These are phyloP conservation scores for Pinus albicaulis DNA, from an alignment of 75 land plant species.

Conservation along the genomic window DNA sequence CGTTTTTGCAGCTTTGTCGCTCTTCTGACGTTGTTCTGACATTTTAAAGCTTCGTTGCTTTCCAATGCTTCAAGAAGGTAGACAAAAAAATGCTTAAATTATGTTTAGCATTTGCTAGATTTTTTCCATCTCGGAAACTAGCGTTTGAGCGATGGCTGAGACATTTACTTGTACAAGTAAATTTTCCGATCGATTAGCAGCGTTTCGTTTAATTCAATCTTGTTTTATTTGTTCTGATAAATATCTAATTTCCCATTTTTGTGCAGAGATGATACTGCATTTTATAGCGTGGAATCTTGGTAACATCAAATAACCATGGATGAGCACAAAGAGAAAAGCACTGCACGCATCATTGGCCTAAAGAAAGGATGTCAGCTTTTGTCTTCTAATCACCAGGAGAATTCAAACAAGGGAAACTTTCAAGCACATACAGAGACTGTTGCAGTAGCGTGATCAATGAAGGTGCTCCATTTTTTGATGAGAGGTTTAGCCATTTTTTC, in stretches of 20 bases:
- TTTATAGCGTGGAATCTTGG: slow-evolving; percentile 73
- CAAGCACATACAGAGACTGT: slow-evolving; percentile 2
- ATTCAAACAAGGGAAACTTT: not conserved
- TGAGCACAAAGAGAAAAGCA: slow-evolving; percentile 51
- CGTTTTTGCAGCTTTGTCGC: too few species aligned
- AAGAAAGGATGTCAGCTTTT: slow-evolving; percentile 18
- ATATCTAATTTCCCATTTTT: not conserved
- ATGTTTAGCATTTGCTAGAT: slow-evolving; percentile 43
- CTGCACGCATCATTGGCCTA: slow-evolving; percentile 17
- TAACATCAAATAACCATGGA: slow-evolving; percentile 56
- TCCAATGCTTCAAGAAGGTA: too few species aligned
- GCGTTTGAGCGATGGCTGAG: slow-evolving; percentile 39
- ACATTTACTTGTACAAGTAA: slow-evolving; percentile 68
- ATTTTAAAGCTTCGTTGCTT: too few species aligned
- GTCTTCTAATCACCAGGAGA: not conserved
- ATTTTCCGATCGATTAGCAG: not conserved
- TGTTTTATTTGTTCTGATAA: not conserved
- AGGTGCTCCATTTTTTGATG: too few species aligned
- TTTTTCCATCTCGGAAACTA: slow-evolving; percentile 47
- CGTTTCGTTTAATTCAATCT: not conserved
- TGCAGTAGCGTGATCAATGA: not conserved
- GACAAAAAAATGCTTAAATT: too few species aligned
- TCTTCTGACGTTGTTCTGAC: too few species aligned
- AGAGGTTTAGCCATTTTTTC: too few species aligned
- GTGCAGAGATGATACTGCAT: slow-evolving; percentile 76